Evolutionary conservation across 768 basidiomycete species (phyloP).

Genomic region (Coprinopsis marcescibilis): DNA sequence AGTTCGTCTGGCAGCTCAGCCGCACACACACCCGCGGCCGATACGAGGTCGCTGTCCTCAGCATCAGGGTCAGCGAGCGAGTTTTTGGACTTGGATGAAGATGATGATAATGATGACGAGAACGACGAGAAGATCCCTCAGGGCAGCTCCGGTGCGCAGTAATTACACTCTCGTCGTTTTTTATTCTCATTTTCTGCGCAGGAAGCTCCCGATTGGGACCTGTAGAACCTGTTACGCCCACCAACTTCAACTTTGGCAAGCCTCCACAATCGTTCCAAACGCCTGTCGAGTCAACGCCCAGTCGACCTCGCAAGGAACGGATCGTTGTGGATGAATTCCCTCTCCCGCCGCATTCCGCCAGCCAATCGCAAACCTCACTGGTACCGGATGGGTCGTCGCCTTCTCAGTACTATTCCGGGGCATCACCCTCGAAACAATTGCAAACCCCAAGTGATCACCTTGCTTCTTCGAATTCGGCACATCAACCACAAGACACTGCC

Average conservation of each 20-base stretch:
- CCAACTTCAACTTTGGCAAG: constrained; percentile 4
- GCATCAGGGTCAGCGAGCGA: constrained; percentile 33
- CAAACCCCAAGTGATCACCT: constrained; percentile 9
- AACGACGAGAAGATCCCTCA: constrained; percentile 34
- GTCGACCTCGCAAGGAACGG: constrained; percentile 22
- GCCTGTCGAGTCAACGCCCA: constrained; percentile 14
- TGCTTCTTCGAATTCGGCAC: constrained; percentile 5
- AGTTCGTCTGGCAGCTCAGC: constrained; percentile 19
- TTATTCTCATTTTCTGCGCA: constrained; percentile 13
- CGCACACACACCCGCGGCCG: constrained; percentile 14
- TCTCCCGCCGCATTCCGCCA: constrained; percentile 35
- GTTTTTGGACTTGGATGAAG: constrained; percentile 64
- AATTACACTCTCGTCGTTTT: not conserved
- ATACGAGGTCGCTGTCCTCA: constrained; percentile 4
- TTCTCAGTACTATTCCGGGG: too few species aligned
- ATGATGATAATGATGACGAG: constrained; percentile 37
- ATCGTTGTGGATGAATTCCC: constrained; percentile 48
- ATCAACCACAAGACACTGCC: constrained; percentile 12
- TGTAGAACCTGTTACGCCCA: constrained; percentile 6
- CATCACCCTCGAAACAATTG: constrained; percentile 10
- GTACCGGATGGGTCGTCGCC: not conserved
- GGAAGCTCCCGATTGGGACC: constrained; percentile 5
- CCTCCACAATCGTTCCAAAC: constrained; percentile 2
- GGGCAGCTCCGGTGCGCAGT: constrained; percentile 9
- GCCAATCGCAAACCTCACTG: constrained; percentile 16